Evolutionary conservation across 306 rosid genomes (phyloP), one percentile per base, ranked within the genome.

Genomic region (Calophaca sinica): DNA sequence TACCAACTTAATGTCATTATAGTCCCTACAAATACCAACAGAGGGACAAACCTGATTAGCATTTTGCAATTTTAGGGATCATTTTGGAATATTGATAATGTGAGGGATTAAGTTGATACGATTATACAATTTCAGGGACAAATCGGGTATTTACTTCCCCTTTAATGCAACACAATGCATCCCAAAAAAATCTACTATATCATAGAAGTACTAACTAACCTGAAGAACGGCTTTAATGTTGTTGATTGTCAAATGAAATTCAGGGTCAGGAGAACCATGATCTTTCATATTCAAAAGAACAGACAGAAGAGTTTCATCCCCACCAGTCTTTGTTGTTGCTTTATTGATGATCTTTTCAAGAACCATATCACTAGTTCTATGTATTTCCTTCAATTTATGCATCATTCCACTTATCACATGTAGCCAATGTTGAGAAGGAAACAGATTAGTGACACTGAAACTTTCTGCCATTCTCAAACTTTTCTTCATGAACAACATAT

Each of bases 381-480:
- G 75, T 5, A 77, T 0, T 11, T 55, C 57, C 68, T 72, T 15
- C 32, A 57, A 20, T 26, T 70, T 57, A 14, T 12, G 31, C 13
- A 10, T 44, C 61, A 51, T 13, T 42, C 82, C 85, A 64, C 58
- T 65, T 9, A 65, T 14, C 52, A 57, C 42, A 46, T 68, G 50
- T 20, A 82, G 44, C 70, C 68, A 77, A 10, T 46, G 39, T 11
- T 72, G 48, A 9, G 86, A 82, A 32, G 80, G 80, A 64, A 65
- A 82, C 32, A 82, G 32, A 54, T 77, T 80, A 15, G 62, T 45
- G 9, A 82, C 4, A 10, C 31, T 49, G 14, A 82, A 67, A 59
- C 65, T 54, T 11, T 7, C 44, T 0, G 15, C 26, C 28, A 49
- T 2, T 5, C 3, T 50, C 54, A 60, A 8, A 59, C 2, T 7